phyloP scores from a whole-genome alignment of 352 stramenopile species.

The Albugo laibachii region DNA sequence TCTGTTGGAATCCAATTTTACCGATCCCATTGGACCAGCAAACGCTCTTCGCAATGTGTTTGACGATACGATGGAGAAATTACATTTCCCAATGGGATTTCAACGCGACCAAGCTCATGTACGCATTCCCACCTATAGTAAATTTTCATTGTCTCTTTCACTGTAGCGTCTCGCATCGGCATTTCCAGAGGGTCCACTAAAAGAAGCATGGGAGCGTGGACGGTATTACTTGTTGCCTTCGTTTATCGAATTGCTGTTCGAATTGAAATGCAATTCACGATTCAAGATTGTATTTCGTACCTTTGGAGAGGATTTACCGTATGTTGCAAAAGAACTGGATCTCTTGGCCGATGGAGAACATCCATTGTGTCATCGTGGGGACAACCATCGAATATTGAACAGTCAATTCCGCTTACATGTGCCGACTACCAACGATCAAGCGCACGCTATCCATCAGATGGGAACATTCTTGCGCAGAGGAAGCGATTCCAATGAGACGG shows the following conservation, averaged over 20 bases:
- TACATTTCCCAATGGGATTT: conserved; percentile 35
- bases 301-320: conserved; percentile 58
- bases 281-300: conserved; percentile 60
- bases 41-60: conserved; percentile 23
- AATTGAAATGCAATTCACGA: conserved; percentile 19
- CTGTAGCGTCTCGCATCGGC: conserved; percentile 12
- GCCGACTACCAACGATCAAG: conserved; percentile 4
- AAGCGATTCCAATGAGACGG: conserved; percentile 20
- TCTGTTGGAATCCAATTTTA: conserved; percentile 57
- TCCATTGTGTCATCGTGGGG: conserved; percentile 15
- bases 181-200: conserved; percentile 26
- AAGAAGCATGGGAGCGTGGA: conserved; percentile 46
- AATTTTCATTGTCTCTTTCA: background rate
- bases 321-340: conserved; percentile 54
- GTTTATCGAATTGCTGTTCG: conserved; percentile 46
- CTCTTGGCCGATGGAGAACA: conserved; percentile 40
- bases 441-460: conserved; percentile 12
- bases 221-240: conserved; percentile 71
- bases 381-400: no score
- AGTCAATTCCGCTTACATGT: no score
- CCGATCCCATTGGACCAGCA: conserved; percentile 21
- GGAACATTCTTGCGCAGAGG: conserved; percentile 47
- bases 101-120: conserved; percentile 28
- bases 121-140: background rate
- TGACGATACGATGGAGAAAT: conserved; percentile 43